Base-by-base conservation (phyloP, 768 basidiomycete species). In the Hydnomerulius pinastri region DNA sequence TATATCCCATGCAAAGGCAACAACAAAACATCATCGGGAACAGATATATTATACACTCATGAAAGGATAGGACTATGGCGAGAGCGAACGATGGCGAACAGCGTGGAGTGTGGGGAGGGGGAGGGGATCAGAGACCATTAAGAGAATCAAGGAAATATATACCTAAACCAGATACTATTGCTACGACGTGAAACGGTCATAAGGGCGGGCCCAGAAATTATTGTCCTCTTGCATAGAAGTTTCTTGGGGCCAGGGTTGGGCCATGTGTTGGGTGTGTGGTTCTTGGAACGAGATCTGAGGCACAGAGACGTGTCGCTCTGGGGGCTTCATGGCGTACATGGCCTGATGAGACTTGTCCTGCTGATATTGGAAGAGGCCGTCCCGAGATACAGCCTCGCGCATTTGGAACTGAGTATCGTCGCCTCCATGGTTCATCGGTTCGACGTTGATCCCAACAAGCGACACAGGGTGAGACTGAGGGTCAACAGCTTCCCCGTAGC, bases 201-300 rank as follows among this genome's bases (percentile, higher is more conserved):
- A 66, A 30, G 62, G 8, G 30, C 56, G 65, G n/a, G n/a, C n/a
- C 65, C 65, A 66, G 40, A 59, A 67, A 21, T 51, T 40, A 27
- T 15, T 30, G 24, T 57, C 61, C 17, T 64, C 61, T 12, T 56
- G 39, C 10, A 60, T 38, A 7, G 53, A 2, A 5, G 56, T 4
- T 48, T 62, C 62, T 6, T 55, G 55, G 4, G 57, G 39, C 65
- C 65, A 66, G 2, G 48, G 13, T 33, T 53, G 54, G 0, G 50
- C 9, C 28, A 60, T 57, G 23, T 54, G 24, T 10, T 53, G 59
- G 13, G 46, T 25, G 18, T 56, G 60, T 20, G 51, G 50, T 21
- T 55, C 61, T 18, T 45, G 32, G 46, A 54, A 68, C 25, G 59
- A 59, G 20, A 58, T 51, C 40, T 55, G 55, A 6, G 65, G 48